phyloP scores from a whole-genome alignment of 2,329 filamentous ascomycete genomes.

The Ophiocordyceps polyrhachis-furcata region DNA sequence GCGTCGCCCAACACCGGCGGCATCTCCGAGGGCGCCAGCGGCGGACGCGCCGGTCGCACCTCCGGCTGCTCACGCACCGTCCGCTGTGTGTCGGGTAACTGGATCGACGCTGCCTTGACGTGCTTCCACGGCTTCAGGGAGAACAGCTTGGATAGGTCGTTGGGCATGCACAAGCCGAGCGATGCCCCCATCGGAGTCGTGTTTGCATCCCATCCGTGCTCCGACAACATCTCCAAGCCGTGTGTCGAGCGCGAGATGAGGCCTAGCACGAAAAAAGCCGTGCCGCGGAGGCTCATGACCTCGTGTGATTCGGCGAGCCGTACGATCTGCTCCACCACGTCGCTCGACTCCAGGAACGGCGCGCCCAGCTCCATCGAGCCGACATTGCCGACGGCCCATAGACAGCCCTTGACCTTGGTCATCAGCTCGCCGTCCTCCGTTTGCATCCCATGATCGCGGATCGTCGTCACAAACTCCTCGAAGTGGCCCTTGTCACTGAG shows the following conservation, averaged over 20 bases:
- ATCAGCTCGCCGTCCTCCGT: slow-evolving; percentile 71
- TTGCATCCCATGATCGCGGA: slow-evolving; percentile 72
- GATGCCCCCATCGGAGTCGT: slow-evolving; percentile 68
- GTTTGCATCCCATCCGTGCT: slow-evolving; percentile 85
- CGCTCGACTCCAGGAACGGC: slow-evolving; percentile 75
- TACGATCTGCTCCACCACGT: slow-evolving; percentile 76
- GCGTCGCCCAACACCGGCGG: slow-evolving; percentile 34
- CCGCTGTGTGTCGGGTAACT: slow-evolving; percentile 30
- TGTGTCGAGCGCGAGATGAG: slow-evolving; percentile 83
- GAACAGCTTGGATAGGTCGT: slow-evolving; percentile 60
- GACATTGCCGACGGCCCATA: slow-evolving; percentile 97
- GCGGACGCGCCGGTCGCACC: slow-evolving; percentile 19
- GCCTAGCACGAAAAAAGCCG: slow-evolving; percentile 89
- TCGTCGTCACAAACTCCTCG: slow-evolving; percentile 76
- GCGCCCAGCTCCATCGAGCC: slow-evolving; percentile 96
- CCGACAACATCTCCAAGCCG: slow-evolving; percentile 76
- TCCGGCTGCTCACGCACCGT: slow-evolving; percentile 29
- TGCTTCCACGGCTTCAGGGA: slow-evolving; percentile 45
- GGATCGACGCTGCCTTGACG: slow-evolving; percentile 26
- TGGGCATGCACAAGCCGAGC: slow-evolving; percentile 72
- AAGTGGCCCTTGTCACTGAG: slow-evolving; percentile 91
- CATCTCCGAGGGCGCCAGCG: slow-evolving; percentile 23
- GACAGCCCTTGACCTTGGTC: slow-evolving; percentile 84
- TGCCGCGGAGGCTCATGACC: slow-evolving; percentile 84
- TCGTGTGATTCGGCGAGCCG: slow-evolving; percentile 74